A percentile compares a stretch with the other conserved stretches of the same genome.
Evolutionary conservation across 23 red algal species (phyloP).

Genomic region (Gracilaria caudata): DNA sequence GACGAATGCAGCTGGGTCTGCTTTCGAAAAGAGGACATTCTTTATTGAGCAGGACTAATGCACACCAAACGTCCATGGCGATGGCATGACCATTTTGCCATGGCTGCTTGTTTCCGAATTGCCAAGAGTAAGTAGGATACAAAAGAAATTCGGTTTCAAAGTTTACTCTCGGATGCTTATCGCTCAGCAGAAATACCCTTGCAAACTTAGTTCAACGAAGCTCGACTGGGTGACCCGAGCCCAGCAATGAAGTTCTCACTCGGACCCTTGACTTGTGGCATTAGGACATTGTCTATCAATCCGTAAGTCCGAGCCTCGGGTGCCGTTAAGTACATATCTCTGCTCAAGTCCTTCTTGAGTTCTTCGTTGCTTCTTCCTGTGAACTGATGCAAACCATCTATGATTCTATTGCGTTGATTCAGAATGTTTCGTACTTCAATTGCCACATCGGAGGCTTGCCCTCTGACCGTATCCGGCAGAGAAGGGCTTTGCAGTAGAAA

Average conservation of each 20-base stretch:
- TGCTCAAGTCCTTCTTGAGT: slow-evolving; percentile 76
- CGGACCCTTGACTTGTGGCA: slow-evolving; percentile 79
- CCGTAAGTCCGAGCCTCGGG: slow-evolving; percentile 94
- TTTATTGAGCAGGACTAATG: no score
- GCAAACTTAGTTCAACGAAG: not conserved
- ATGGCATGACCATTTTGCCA: no score
- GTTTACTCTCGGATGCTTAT: not conserved
- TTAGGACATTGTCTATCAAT: slow-evolving; percentile 92
- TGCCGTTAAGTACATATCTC: slow-evolving; percentile 97
- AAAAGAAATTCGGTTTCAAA: not conserved
- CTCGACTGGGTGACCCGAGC: slow-evolving; percentile 36
- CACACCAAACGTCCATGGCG: no score
- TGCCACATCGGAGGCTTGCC: slow-evolving; percentile 83
- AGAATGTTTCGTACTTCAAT: slow-evolving; percentile 91
- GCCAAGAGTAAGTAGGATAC: not conserved
- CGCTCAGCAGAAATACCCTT: not conserved
- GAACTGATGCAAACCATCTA: slow-evolving; percentile 76
- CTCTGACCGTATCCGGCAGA: slow-evolving; percentile 76
- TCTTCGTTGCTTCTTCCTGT: slow-evolving; percentile 71
- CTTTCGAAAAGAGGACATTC: no score
- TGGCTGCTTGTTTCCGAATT: no score
- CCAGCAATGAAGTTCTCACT: slow-evolving; percentile 65
- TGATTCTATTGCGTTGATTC: slow-evolving; percentile 84
- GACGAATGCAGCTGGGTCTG: no score
- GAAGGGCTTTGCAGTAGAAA: slow-evolving; percentile 92